Evolutionary conservation across 345 rosid genomes (phyloP).

Genomic region (Orychophragmus violaceus): DNA sequence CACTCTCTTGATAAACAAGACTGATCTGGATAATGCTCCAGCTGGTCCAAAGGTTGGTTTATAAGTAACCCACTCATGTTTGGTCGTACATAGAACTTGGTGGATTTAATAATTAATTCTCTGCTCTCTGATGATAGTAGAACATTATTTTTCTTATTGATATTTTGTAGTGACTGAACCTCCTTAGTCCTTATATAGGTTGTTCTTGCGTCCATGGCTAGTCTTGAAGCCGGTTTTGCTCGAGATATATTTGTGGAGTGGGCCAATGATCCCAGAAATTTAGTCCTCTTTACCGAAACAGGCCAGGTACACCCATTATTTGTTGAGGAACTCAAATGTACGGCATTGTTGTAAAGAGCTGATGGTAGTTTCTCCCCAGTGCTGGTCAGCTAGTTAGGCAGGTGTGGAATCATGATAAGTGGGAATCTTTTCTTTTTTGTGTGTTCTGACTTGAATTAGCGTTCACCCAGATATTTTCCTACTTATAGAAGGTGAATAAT

Average conservation of each 20-base stretch:
- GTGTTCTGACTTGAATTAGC: background rate
- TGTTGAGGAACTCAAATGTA: background rate
- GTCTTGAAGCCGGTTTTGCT: slow-evolving; percentile 95
- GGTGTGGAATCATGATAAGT: background rate
- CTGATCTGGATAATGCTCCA: slow-evolving; percentile 80
- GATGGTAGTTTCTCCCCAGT: background rate
- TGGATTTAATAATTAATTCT: background rate
- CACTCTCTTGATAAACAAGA: slow-evolving; percentile 76
- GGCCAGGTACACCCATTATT: slow-evolving; percentile 62
- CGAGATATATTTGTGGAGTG: slow-evolving; percentile 95
- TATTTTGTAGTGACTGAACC: slow-evolving; percentile 14
- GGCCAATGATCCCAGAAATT: slow-evolving; percentile 83
- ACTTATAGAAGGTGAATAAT: background rate
- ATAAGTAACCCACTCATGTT: background rate
- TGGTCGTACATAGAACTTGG: background rate
- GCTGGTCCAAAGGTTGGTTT: slow-evolving; percentile 83
- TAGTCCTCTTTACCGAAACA: slow-evolving; percentile 88
- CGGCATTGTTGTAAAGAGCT: background rate
- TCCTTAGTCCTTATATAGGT: slow-evolving; percentile 56
- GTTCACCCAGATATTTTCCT: background rate
- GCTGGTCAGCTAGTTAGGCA: background rate
- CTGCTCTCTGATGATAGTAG: slow-evolving; percentile 1
- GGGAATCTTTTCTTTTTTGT: background rate
- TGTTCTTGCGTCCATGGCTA: slow-evolving; percentile 94
- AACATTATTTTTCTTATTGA: background rate